A percentile compares a stretch with the other conserved stretches of the same genome.
These are phyloP conservation scores for Talaromyces thailandensis DNA, from an alignment of 495 filamentous ascomycete species.

Conservation along the genomic window DNA sequence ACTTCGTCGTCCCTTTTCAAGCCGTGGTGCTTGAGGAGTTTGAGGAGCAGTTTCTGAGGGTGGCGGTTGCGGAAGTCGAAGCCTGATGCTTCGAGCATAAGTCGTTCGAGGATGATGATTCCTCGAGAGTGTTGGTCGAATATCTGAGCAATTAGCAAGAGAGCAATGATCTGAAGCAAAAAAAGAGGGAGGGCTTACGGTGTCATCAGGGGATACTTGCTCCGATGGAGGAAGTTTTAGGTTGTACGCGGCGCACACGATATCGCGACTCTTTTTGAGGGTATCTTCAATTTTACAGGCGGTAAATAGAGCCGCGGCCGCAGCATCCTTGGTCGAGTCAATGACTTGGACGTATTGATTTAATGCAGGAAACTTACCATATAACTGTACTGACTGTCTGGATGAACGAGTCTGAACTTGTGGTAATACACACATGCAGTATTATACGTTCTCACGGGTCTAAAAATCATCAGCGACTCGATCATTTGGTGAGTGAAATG, in stretches of 20 bases:
- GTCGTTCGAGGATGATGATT: slow-evolving; percentile 80
- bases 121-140: slow-evolving; percentile 69
- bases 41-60: slow-evolving; percentile 73
- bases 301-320: slow-evolving; percentile 77
- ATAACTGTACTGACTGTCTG: slow-evolving; percentile 60
- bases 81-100: slow-evolving; percentile 86
- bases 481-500: neutral
- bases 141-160: slow-evolving; percentile 32
- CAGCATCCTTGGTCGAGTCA: slow-evolving; percentile 53
- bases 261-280: slow-evolving; percentile 89
- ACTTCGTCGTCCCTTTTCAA: slow-evolving; percentile 44
- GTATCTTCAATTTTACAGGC: slow-evolving; percentile 98
- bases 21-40: slow-evolving; percentile 51
- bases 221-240: slow-evolving; percentile 63
- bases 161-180: slow-evolving; percentile 7
- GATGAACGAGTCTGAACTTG: slow-evolving; percentile 73
- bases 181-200: slow-evolving; percentile 37
- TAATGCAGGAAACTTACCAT: slow-evolving; percentile 22
- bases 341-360: slow-evolving; percentile 8
- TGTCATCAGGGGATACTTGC: slow-evolving; percentile 71
- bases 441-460: slow-evolving; percentile 74
- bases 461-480: slow-evolving; percentile 16
- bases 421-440: slow-evolving; percentile 83
- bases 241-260: slow-evolving; percentile 84
- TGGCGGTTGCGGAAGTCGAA: slow-evolving; percentile 94